Base-by-base conservation (phyloP, 495 filamentous ascomycete species). In the Talaromyces nanjingensis region DNA sequence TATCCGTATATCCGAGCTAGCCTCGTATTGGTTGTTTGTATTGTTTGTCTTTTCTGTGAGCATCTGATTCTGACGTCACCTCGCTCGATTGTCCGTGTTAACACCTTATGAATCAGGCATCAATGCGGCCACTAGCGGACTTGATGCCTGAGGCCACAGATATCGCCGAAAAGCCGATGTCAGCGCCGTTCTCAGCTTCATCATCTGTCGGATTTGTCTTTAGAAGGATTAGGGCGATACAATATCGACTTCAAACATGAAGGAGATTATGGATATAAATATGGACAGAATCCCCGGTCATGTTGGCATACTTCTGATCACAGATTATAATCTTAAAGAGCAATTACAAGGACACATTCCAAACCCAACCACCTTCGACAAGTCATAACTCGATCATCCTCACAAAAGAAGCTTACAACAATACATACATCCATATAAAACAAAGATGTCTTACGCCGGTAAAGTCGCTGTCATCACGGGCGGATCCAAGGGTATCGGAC, bases 401-500 rank as follows among this genome's bases (percentile, higher is more conserved):
- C n/a, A 4, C 37, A 42, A 18, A 63, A 68, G 31, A 55, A 31
- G 24, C 20, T 2, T 66, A 33, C 18, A 69, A 22, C 5, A 67
- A 62, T 3, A 67, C 18, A 49, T 20, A 49, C 45, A 9, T 45
- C 3, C 39, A 31, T 31, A 31, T 45, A 18, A 49, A 27, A 65
- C 49, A 0, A 69, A 11, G 11, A 73, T 76, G 54, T 67, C 80
- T 37, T 81, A 88, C 62, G 20, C 74, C 6, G 83, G 80, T 49
- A 88, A 87, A 75, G 79, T 87, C 61, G 79, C 82, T 60, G 66
- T 90, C 56, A 79, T 91, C 67, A 90, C 88, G 33, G 87, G 88
- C 61, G 84, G 77, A 62, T 85, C 84, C 24, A 87, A 84, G 69
- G 89, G 88, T 54, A 90, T 91, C 47, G 89, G 88, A 64, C 79